Evolutionary conservation across 176 grass and related monocot genomes (phyloP).

Genomic region (Saccharum spontaneum): DNA sequence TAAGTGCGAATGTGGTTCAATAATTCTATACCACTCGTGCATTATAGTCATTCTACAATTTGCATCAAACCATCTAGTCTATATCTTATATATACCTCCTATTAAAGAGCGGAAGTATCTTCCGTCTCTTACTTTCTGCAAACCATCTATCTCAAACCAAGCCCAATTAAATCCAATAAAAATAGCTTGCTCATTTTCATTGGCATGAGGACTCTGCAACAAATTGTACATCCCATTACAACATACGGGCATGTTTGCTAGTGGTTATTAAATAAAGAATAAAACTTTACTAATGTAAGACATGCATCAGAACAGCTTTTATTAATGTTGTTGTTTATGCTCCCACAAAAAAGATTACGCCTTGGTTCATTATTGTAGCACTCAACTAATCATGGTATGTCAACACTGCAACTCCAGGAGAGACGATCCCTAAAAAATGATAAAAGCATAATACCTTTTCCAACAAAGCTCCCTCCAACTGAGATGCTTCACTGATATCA

Average conservation of each 20-base stretch:
- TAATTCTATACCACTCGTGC: background rate
- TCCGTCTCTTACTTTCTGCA: background rate
- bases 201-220: too few relatives aligned
- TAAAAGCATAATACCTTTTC: constrained; percentile 60
- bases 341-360: background rate
- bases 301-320: background rate
- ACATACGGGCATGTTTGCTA: too few relatives aligned
- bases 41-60: background rate
- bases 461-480: constrained; percentile 54
- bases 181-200: too few relatives aligned
- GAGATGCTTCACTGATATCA: constrained; percentile 59
- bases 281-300: background rate
- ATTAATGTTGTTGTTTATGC: background rate
- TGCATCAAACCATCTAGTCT: background rate
- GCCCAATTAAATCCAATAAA: too few relatives aligned
- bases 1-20: background rate
- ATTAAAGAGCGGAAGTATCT: background rate
- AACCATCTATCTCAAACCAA: background rate
- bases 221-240: too few relatives aligned
- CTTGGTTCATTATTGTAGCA: background rate
- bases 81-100: background rate
- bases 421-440: background rate
- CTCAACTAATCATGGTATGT: background rate
- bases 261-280: background rate
- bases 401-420: background rate